Evolutionary conservation across 1,284 basidiomycete species (phyloP).

Genomic region (Phlebopus sp.): DNA sequence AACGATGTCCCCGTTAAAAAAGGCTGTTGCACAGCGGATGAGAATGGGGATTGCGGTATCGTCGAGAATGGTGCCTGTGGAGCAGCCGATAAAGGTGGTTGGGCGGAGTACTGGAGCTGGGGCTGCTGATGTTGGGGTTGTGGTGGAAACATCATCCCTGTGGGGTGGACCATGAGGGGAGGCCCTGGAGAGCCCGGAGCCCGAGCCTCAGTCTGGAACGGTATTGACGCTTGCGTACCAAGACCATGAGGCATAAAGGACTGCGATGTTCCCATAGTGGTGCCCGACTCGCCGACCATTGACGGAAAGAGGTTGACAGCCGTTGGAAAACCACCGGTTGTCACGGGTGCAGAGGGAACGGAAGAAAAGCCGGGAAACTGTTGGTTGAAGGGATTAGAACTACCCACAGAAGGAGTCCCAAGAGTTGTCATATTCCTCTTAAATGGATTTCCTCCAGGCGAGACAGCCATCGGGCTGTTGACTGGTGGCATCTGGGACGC

Average conservation of each 20-base stretch:
- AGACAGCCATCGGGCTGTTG: slow-evolving; percentile 8
- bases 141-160: slow-evolving; percentile 4
- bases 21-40: slow-evolving; percentile 14
- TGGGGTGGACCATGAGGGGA: slow-evolving; percentile 4
- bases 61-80: background rate
- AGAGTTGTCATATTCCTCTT: slow-evolving; percentile 2
- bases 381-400: slow-evolving; percentile 24
- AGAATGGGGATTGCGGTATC: slow-evolving; percentile 8
- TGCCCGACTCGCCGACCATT: background rate
- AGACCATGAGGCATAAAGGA: background rate
- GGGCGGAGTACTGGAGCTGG: background rate
- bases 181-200: background rate
- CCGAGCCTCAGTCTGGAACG: background rate
- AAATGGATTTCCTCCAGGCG: slow-evolving; percentile 8
- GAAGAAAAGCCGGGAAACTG: background rate
- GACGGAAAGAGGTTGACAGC: slow-evolving; percentile 18
- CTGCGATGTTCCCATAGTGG: slow-evolving; percentile 2
- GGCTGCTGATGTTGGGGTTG: slow-evolving; percentile 9
- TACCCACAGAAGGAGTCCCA: slow-evolving; percentile 14
- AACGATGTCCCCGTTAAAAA: slow-evolving; percentile 13
- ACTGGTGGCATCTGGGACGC: background rate
- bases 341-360: background rate
- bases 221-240: background rate
- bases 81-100: background rate
- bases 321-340: background rate